Percentiles rank a stretch among this genome's conserved stretches.
phyloP scores from a whole-genome alignment of 2,329 filamentous ascomycete genomes.

The Huntiella abstrusa region DNA sequence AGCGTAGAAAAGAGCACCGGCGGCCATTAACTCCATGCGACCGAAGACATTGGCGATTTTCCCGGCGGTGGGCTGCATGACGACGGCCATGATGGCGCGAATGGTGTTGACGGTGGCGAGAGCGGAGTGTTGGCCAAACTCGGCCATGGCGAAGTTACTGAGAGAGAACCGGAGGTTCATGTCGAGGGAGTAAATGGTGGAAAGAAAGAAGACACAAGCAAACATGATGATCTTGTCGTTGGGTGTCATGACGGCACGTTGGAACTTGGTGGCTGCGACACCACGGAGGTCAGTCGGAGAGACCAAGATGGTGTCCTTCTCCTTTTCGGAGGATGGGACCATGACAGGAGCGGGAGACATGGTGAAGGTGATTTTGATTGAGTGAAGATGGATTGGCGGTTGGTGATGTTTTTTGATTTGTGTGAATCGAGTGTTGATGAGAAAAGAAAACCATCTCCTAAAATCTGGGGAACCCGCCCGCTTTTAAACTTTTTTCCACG shows the following conservation, averaged over 20 bases:
- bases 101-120: slow-evolving; percentile 38
- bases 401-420: no score
- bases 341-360: not conserved
- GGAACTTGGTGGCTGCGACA: slow-evolving; percentile 37
- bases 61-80: slow-evolving; percentile 35
- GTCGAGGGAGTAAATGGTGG: slow-evolving; percentile 45
- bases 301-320: no score
- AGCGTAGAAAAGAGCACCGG: slow-evolving; percentile 42
- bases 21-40: slow-evolving; percentile 34
- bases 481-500: no score
- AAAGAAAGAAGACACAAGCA: slow-evolving; percentile 39
- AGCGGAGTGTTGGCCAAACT: slow-evolving; percentile 32
- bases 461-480: no score
- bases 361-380: not conserved
- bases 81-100: slow-evolving; percentile 38
- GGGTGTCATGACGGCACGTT: slow-evolving; percentile 31
- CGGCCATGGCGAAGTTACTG: slow-evolving; percentile 34
- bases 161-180: slow-evolving; percentile 35
- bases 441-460: no score
- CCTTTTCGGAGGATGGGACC: no score
- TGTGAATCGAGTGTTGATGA: no score
- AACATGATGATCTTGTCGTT: slow-evolving; percentile 38
- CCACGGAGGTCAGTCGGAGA: slow-evolving; percentile 24
- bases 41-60: slow-evolving; percentile 46
- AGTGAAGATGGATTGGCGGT: not conserved